These are phyloP conservation scores for Ophiocytium majus DNA, from an alignment of 352 stramenopile genomes.

Conservation along the genomic window DNA sequence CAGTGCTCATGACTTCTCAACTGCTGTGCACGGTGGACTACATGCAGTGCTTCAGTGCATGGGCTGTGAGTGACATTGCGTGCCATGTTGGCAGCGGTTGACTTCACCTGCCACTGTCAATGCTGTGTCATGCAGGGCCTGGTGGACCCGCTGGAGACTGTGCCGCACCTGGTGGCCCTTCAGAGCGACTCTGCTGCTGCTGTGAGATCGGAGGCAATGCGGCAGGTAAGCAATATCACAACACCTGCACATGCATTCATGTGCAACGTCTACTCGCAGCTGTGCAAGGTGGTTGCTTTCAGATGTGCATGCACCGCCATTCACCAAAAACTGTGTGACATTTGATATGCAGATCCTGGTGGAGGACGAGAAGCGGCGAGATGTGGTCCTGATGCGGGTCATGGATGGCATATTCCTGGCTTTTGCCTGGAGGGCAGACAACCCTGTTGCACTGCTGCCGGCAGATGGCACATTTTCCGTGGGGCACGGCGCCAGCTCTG, in stretches of 20 bases:
- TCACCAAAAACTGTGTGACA: background rate
- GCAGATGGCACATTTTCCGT: background rate
- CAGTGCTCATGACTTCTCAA: too few species aligned
- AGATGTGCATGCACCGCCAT: too few species aligned
- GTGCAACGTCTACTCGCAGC: too few species aligned
- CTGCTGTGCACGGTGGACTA: too few species aligned
- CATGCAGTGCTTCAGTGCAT: too few species aligned
- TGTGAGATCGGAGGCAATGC: slow-evolving; percentile 51
- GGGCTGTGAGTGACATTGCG: too few species aligned
- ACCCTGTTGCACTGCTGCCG: slow-evolving; percentile 10
- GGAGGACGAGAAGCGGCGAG: slow-evolving; percentile 58
- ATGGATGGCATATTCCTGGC: slow-evolving; percentile 57
- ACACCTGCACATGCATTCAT: too few species aligned
- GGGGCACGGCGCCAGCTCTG: slow-evolving; percentile 9
- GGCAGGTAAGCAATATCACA: too few species aligned
- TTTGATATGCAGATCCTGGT: slow-evolving; percentile 35
- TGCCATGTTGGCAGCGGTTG: too few species aligned
- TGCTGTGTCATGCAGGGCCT: slow-evolving; percentile 19
- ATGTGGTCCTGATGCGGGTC: slow-evolving; percentile 57
- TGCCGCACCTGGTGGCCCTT: slow-evolving; percentile 59
- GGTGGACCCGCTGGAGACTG: slow-evolving; percentile 58
- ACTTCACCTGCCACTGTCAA: too few species aligned
- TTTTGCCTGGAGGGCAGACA: slow-evolving; percentile 43
- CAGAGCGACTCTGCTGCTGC: slow-evolving; percentile 40
- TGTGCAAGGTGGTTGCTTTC: too few species aligned